A percentile compares a stretch with the other conserved stretches of the same genome.
Evolutionary conservation across 75 land plant genomes (phyloP).

Genomic region (Adiantum capillusveneris): DNA sequence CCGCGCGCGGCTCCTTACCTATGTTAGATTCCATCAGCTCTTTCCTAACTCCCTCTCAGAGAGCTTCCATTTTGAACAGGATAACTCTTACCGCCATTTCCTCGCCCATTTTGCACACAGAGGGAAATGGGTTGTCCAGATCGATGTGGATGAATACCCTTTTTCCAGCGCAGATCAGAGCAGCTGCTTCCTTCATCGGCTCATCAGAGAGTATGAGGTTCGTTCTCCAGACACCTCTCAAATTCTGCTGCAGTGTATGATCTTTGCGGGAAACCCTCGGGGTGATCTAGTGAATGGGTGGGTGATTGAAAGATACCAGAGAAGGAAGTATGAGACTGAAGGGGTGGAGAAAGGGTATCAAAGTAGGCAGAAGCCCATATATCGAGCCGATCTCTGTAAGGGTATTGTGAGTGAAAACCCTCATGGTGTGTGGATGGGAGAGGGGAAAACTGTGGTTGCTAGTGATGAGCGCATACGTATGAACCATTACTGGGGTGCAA

Average conservation of each 20-base stretch:
- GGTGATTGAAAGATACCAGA: constrained; percentile 16
- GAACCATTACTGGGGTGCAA: constrained; percentile 24
- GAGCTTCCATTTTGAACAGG: constrained; percentile 17
- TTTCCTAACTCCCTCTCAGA: not conserved
- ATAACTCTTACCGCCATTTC: constrained; percentile 16
- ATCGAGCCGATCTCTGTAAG: not conserved
- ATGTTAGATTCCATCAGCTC: constrained; percentile 16
- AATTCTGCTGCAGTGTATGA: constrained; percentile 18
- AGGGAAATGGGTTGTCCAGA: constrained; percentile 8
- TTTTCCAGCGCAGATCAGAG: not conserved
- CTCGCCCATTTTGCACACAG: not conserved
- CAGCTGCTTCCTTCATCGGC: not conserved
- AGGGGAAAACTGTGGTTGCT: constrained; percentile 7
- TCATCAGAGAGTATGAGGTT: not conserved
- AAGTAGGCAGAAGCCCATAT: constrained; percentile 14
- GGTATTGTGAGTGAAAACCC: constrained; percentile 10
- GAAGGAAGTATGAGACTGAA: constrained; percentile 12
- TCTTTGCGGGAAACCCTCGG: constrained; percentile 14
- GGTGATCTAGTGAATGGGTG: constrained; percentile 8
- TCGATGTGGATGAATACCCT: constrained; percentile 24
- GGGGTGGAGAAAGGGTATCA: constrained; percentile 4
- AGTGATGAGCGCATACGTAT: constrained; percentile 1
- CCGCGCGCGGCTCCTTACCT: constrained; percentile 6
- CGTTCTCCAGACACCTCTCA: not conserved
- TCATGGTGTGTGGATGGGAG: constrained; percentile 8